Base-by-base conservation (phyloP, 441 rosid species). In the Brassica hybrid region DNA sequence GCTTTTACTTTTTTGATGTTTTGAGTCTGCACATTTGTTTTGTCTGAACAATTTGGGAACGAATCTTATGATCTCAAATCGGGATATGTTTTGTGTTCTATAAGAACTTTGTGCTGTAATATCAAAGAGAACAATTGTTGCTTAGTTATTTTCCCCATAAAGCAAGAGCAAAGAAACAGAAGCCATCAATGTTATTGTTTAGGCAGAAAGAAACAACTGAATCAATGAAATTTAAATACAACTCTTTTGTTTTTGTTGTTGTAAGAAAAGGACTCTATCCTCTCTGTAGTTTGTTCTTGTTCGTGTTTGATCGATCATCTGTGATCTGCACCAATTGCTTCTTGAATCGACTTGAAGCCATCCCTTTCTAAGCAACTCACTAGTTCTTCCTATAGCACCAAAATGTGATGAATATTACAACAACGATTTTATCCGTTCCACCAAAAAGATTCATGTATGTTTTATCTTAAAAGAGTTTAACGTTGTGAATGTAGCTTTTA, bases 241-340 rank as follows among this genome's bases (percentile, higher is more conserved):
- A 74, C 79, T 45, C 27, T 27, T 5, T 21, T 21, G 19, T 62
- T 72, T 62, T 72, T 19, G 56, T 62, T 60, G 52, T 19, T 21
- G 65, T n/a, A 67, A 3, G 23, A 66, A 60, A 59, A 60, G 18
- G n/a, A 50, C 30, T 1, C 67, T 74, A n/a, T 19, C 34, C 27
- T 69, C 62, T 65, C 69, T 4, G 50, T 48, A 45, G 19, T 32
- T 17, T 75, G 66, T 6, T 48, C 59, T 5, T 21, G 59, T 58
- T 65, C 21, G 60, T 21, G 82, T 27, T 64, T 58, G 38, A 75
- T 75, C 83, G 34, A 38, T 75, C 83, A 90, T 83, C 96, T 84
- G 85, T 84, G 89, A 80, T 93, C 97, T 3, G 97, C 95, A 77
- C 99, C 98, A 17, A 95, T 93, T 58, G 95, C 99, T 82, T 95